These are phyloP conservation scores for Selenicereus undatus DNA, from an alignment of 148 eudicot species.

Conservation along the genomic window DNA sequence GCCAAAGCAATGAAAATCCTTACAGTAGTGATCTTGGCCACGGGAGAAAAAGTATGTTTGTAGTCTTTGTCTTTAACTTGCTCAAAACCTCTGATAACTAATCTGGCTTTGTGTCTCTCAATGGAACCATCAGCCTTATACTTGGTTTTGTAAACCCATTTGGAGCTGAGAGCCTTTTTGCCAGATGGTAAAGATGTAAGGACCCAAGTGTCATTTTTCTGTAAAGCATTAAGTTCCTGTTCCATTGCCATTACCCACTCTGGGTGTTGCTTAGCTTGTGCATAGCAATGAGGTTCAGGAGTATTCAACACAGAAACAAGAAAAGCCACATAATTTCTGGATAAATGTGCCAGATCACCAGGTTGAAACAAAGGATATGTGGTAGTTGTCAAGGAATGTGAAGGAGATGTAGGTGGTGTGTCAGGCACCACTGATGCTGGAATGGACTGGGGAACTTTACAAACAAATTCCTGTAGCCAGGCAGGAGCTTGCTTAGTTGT, in stretches of 20 bases:
- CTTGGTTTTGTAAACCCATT: background rate
- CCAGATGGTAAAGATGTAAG: background rate
- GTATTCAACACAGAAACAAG: background rate
- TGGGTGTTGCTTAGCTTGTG: background rate
- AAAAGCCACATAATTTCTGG: background rate
- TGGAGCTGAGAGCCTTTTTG: too few species aligned
- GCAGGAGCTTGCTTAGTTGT: background rate
- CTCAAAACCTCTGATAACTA: background rate
- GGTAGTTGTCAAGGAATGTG: background rate
- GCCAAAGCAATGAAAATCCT: background rate
- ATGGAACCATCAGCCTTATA: background rate
- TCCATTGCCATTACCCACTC: background rate
- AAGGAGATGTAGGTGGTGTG: too few species aligned
- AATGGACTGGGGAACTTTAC: too few species aligned
- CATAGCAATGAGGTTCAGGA: background rate
- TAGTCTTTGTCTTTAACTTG: background rate
- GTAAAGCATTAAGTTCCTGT: background rate
- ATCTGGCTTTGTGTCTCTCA: background rate
- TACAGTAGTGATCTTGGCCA: background rate
- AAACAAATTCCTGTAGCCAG: background rate
- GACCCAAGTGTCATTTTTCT: background rate
- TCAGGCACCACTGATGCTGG: background rate
- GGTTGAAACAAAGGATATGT: background rate
- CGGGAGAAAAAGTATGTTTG: background rate
- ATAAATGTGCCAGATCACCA: background rate